Conservation (phyloP, 495 filamentous ascomycete species). For the Aspergillus coremiiformis region DNA sequence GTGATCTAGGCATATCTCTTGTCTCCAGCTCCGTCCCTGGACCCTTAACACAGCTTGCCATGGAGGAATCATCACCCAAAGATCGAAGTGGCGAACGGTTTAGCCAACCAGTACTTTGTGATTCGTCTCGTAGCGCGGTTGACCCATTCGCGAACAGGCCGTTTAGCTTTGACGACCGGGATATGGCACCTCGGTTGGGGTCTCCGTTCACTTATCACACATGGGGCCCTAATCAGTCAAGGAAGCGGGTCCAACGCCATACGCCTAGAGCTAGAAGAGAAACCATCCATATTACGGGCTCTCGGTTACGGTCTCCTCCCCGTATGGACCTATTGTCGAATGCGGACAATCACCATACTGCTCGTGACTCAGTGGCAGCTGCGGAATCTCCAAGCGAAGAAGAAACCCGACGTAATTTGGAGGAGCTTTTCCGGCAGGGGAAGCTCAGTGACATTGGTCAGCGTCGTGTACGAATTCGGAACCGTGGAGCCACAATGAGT, state of each 20-base stretch:
- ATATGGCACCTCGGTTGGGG: slow-evolving; percentile 36
- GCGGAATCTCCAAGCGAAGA: slow-evolving; percentile 38
- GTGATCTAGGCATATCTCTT: slow-evolving; percentile 81
- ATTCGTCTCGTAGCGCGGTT: background rate
- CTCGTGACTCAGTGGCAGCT: slow-evolving; percentile 30
- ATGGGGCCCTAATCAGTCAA: slow-evolving; percentile 46
- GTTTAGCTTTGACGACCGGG: slow-evolving; percentile 19
- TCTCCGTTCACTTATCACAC: slow-evolving; percentile 53
- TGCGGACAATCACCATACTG: slow-evolving; percentile 47
- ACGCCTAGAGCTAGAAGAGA: slow-evolving; percentile 29
- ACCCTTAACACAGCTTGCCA: slow-evolving; percentile 58
- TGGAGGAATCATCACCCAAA: slow-evolving; percentile 20
- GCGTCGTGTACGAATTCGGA: slow-evolving; percentile 44
- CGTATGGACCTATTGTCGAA: slow-evolving; percentile 44
- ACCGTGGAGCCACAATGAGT: slow-evolving; percentile 43
- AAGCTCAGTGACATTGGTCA: slow-evolving; percentile 38
- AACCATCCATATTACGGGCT: slow-evolving; percentile 40
- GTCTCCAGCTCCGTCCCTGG: slow-evolving; percentile 68
- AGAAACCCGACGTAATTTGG: slow-evolving; percentile 41
- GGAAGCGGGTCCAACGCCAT: slow-evolving; percentile 24
- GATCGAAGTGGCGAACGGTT: slow-evolving; percentile 28
- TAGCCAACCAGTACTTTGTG: slow-evolving; percentile 23
- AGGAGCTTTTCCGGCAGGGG: slow-evolving; percentile 41
- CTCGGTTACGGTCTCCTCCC: slow-evolving; percentile 41
- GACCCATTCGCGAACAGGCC: slow-evolving; percentile 11